phyloP scores from a whole-genome alignment of 345 rosid species.

The Durio zibethinus region DNA sequence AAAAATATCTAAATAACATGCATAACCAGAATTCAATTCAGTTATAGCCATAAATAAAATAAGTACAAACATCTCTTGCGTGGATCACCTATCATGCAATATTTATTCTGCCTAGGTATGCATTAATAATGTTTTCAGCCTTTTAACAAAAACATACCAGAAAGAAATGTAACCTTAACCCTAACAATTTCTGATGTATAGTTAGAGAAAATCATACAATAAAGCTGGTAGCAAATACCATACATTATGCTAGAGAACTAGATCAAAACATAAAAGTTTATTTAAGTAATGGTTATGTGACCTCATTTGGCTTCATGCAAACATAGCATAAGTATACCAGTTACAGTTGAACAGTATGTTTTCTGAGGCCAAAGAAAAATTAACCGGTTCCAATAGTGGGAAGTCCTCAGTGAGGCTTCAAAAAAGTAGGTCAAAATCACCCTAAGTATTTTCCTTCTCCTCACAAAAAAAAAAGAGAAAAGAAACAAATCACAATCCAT shows the following conservation, averaged over 20 bases:
- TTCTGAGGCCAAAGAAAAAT: not conserved
- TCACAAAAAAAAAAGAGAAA: not conserved
- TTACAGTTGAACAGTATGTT: not conserved
- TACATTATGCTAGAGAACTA: not conserved
- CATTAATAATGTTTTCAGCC: not conserved
- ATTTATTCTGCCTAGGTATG: not conserved
- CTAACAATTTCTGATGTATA: not conserved
- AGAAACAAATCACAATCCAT: not conserved
- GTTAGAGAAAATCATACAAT: not conserved
- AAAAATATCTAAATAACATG: not conserved
- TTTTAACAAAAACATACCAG: not conserved
- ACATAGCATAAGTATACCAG: not conserved
- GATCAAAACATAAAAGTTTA: not conserved
- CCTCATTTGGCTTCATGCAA: not conserved
- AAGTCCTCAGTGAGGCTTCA: not conserved
- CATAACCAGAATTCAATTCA: not conserved
- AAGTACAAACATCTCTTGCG: conserved; percentile 1
- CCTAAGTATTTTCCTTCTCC: not conserved
- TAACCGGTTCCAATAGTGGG: not conserved
- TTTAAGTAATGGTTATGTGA: not conserved
- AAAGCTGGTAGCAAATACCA: not conserved
- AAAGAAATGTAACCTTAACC: not conserved
- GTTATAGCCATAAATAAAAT: conserved; percentile 3
- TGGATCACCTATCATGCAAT: conserved; percentile 1
- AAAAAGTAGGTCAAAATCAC: not conserved